Conservation (phyloP, 2,329 filamentous ascomycete species). For the Sporothrix globosa region DNA sequence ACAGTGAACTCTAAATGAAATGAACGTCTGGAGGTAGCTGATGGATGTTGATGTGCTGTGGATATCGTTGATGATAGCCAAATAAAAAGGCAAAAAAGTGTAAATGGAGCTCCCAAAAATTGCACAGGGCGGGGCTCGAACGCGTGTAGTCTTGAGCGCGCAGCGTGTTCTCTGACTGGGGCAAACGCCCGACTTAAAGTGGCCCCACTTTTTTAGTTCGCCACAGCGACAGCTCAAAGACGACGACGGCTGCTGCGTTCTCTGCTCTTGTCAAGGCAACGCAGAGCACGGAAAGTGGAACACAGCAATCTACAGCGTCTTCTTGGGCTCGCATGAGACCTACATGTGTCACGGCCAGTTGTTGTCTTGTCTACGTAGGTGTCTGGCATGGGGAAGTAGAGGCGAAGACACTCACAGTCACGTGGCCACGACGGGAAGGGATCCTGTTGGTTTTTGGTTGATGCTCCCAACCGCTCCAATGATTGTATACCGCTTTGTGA, state of each 20-base stretch:
- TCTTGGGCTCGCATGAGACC: too few relatives aligned
- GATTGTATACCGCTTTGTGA: not conserved
- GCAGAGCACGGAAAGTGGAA: too few relatives aligned
- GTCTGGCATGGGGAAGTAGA: not conserved
- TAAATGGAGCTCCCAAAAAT: constrained; percentile 24
- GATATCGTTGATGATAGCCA: not conserved
- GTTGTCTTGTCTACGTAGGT: too few relatives aligned
- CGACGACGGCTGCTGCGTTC: too few relatives aligned
- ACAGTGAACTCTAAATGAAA: too few relatives aligned
- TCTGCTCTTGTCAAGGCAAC: too few relatives aligned
- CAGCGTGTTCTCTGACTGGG: constrained; percentile 7
- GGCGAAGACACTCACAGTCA: not conserved
- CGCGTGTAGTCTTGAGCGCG: constrained; percentile 30
- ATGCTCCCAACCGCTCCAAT: not conserved
- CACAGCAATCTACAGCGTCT: too few relatives aligned
- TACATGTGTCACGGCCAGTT: too few relatives aligned
- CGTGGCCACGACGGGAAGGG: not conserved
- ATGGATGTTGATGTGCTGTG: not conserved
- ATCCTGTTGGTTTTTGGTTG: not conserved
- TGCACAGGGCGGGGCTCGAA: constrained; percentile 36
- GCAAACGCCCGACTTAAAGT: not conserved
- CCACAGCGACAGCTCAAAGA: too few relatives aligned
- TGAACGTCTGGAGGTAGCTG: not conserved
- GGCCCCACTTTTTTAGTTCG: not conserved
- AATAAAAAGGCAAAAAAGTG: constrained; percentile 3